Percentiles rank a stretch among this genome's conserved stretches.
Evolutionary conservation across 2,329 filamentous ascomycete genomes (phyloP).

Genomic region (Clonostachys solani): DNA sequence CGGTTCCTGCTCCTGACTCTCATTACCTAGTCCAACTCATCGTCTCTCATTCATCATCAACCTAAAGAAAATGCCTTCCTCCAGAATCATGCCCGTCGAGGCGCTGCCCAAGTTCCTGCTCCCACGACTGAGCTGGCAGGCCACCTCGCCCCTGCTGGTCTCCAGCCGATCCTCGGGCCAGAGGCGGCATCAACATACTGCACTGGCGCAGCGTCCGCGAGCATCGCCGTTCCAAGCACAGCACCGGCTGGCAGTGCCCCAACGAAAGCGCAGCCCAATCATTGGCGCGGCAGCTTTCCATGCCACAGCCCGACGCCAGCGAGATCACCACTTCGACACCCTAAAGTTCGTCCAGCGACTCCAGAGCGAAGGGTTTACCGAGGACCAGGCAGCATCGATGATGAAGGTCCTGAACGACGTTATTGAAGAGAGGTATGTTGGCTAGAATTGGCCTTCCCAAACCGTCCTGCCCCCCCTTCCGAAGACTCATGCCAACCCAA

Average conservation of each 20-base stretch:
- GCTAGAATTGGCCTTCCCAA: not conserved
- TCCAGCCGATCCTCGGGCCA: conserved; percentile 16
- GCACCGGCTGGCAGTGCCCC: conserved; percentile 2
- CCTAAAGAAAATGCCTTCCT: too few species aligned
- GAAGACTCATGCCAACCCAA: not conserved
- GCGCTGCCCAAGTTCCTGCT: conserved; percentile 49
- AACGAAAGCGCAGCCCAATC: conserved; percentile 9
- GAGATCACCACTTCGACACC: conserved; percentile 97
- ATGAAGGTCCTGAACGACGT: conserved; percentile 97
- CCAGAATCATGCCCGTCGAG: conserved; percentile 19
- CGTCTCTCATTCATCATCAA: too few species aligned
- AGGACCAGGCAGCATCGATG: conserved; percentile 94
- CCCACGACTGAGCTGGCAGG: conserved; percentile 49
- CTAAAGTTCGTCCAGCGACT: conserved; percentile 93
- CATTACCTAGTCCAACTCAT: too few species aligned
- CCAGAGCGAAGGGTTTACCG: conserved; percentile 88
- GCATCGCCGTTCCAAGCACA: not conserved
- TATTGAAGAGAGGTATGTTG: conserved; percentile 80
- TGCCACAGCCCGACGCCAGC: conserved; percentile 49
- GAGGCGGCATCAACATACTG: not conserved
- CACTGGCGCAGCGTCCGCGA: not conserved
- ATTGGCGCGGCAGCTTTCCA: conserved; percentile 63
- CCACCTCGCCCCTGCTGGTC: conserved; percentile 16
- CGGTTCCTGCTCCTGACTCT: too few species aligned
- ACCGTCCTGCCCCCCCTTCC: not conserved